A percentile compares a stretch with the other conserved stretches of the same genome.
Evolutionary conservation across 2,329 filamentous ascomycete species (phyloP).

Genomic region (Penicillium sp.): DNA sequence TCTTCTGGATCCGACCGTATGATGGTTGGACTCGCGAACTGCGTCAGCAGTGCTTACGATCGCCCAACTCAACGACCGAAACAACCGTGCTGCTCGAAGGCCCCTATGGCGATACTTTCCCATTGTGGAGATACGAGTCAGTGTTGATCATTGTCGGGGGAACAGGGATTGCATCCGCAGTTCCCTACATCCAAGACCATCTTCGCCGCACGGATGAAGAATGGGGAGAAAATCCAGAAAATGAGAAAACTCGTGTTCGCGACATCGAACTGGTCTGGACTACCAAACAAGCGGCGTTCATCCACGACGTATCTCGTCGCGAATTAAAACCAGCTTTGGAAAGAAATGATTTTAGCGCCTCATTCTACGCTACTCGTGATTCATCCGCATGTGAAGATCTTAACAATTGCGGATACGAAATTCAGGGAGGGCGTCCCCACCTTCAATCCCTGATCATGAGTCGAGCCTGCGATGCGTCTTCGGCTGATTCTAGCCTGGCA

Average conservation of each 20-base stretch:
- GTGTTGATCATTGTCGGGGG: constrained; percentile 51
- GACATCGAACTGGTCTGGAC: constrained; percentile 41
- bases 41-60: constrained; percentile 36
- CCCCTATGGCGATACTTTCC: constrained; percentile 49
- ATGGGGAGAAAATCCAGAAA: constrained; percentile 1
- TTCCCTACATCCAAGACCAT: constrained; percentile 44
- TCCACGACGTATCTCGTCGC: constrained; percentile 27
- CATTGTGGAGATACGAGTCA: constrained; percentile 52
- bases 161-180: constrained; percentile 46
- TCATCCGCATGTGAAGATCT: neutral
- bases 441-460: constrained; percentile 36
- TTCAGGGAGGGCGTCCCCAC: constrained; percentile 42
- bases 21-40: constrained; percentile 55
- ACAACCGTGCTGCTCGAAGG: constrained; percentile 52
- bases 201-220: constrained; percentile 18
- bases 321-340: constrained; percentile 31
- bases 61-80: constrained; percentile 24
- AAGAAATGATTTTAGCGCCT: constrained; percentile 33
- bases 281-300: constrained; percentile 32
- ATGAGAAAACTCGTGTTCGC: constrained; percentile 22
- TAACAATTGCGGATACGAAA: constrained; percentile 15
- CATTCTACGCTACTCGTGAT: constrained; percentile 32
- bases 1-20: constrained; percentile 55
- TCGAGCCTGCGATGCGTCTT: constrained; percentile 33
- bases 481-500: constrained; percentile 31